A percentile compares a stretch with the other conserved stretches of the same genome.
Evolutionary conservation across 805 yeast genomes (phyloP).

Genomic region (Tetrapisispora taiwanensis): DNA sequence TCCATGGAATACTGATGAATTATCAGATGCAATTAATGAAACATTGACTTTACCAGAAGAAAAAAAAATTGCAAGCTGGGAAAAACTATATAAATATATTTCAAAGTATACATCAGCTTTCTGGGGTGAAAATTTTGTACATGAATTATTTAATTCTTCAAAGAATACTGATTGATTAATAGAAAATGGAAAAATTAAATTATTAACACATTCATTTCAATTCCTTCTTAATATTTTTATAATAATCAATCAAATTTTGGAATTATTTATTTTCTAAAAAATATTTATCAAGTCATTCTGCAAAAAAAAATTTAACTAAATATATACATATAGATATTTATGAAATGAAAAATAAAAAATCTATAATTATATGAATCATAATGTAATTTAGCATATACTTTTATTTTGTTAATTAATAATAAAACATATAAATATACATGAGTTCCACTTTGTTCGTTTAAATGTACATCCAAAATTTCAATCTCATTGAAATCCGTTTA

Average conservation of each 20-base stretch:
- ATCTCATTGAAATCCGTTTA: too few species aligned
- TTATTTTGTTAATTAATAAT: too few species aligned
- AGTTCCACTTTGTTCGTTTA: too few species aligned
- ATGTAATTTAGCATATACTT: too few species aligned
- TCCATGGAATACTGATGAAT: conserved; percentile 97
- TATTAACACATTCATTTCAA: too few species aligned
- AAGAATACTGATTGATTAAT: not conserved
- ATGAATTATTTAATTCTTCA: conserved; percentile 52
- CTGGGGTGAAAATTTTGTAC: conserved; percentile 96
- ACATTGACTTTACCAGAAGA: conserved; percentile 79
- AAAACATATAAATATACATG: too few species aligned
- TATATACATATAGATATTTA: not conserved
- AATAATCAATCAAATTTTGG: too few species aligned
- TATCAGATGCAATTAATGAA: conserved; percentile 76
- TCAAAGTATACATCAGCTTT: conserved; percentile 88
- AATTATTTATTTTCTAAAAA: too few species aligned
- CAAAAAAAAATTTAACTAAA: too few species aligned
- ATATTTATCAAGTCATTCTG: too few species aligned
- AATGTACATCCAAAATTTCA: too few species aligned
- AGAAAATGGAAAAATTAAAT: not conserved
- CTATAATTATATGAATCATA: not conserved
- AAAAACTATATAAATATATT: conserved; percentile 76
- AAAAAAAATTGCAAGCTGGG: conserved; percentile 67
- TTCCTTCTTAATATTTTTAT: too few species aligned
- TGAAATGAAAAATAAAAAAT: not conserved